Evolutionary conservation across 176 grass and related monocot genomes (phyloP).

Genomic region (Bolboschoenus planiculmis): DNA sequence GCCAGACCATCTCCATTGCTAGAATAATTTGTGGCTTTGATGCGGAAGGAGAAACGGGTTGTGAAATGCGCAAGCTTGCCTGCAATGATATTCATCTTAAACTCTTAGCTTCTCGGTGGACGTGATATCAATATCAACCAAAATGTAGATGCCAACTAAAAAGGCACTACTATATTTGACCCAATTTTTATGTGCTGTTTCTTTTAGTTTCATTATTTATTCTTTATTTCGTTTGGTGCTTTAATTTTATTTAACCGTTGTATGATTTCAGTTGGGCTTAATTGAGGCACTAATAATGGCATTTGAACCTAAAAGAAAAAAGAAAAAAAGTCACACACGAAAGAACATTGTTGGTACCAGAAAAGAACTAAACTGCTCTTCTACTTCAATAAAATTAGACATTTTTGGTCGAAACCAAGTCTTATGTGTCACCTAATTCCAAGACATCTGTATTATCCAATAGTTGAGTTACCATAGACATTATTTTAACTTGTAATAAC

Average conservation of each 20-base stretch:
- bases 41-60: slow-evolving; percentile 58
- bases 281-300: background rate
- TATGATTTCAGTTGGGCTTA: background rate
- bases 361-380: background rate
- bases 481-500: background rate
- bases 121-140: background rate
- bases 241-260: background rate
- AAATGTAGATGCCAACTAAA: background rate
- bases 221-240: background rate
- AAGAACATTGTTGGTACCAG: background rate
- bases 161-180: background rate
- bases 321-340: background rate
- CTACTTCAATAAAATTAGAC: background rate
- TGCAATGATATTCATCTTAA: slow-evolving; percentile 7
- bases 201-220: background rate
- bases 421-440: background rate
- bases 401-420: background rate
- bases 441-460: background rate
- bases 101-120: background rate
- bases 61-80: slow-evolving; percentile 43
- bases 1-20: slow-evolving; percentile 52
- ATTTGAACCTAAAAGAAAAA: background rate
- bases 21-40: slow-evolving; percentile 29
- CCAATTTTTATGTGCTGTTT: background rate
- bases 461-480: background rate